A percentile compares a stretch with the other conserved stretches of the same genome.
Evolutionary conservation across 2,329 filamentous ascomycete genomes (phyloP).

Genomic region (Monilinia polystroma): DNA sequence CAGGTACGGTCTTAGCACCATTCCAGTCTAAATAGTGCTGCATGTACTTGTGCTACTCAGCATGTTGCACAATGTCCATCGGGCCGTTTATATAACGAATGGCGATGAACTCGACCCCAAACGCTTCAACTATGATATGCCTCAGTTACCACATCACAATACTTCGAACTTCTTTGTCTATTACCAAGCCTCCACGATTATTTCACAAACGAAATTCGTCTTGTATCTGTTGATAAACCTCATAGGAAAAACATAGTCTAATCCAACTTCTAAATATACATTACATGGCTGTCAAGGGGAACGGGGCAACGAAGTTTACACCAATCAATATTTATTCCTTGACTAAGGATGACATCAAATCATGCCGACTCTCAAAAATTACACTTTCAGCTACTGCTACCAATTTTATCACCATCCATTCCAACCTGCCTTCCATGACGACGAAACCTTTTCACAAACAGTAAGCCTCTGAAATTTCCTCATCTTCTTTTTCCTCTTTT

Average conservation of each 20-base stretch:
- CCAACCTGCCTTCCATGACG: neutral
- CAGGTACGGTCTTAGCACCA: neutral
- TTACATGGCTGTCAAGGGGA: conserved; percentile 5
- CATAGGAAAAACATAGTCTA: neutral
- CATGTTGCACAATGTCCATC: conserved; percentile 12
- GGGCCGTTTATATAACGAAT: conserved; percentile 15
- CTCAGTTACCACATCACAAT: neutral
- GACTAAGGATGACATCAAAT: conserved; percentile 2
- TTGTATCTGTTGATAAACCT: neutral
- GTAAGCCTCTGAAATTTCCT: neutral
- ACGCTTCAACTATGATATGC: neutral
- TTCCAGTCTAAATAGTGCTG: neutral
- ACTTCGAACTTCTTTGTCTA: neutral
- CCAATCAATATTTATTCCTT: conserved; percentile 12
- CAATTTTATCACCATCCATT: neutral
- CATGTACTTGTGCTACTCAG: conserved; percentile 10
- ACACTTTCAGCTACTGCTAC: neutral
- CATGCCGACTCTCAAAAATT: neutral
- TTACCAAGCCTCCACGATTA: neutral
- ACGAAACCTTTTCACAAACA: neutral
- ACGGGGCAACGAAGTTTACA: conserved; percentile 1
- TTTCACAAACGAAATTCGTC: neutral
- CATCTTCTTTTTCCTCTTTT: conserved; percentile 12
- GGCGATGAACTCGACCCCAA: neutral
- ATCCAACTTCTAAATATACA: conserved; percentile 2